Percentiles rank a stretch among this genome's conserved stretches.
Evolutionary conservation across 73 alveolate species (phyloP).

Genomic region (Blepharisma stoltei): DNA sequence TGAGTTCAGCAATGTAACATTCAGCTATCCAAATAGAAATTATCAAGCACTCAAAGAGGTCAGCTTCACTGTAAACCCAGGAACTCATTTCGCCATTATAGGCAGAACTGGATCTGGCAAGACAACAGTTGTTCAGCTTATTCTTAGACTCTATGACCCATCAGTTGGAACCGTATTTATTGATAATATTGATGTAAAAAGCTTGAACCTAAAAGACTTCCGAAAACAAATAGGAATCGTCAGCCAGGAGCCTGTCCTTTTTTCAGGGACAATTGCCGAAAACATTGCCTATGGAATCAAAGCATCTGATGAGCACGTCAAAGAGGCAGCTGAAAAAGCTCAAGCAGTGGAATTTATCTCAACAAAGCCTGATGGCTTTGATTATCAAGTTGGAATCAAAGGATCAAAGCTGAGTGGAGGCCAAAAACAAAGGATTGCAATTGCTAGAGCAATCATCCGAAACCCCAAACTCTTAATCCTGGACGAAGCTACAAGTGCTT

Average conservation of each 20-base stretch:
- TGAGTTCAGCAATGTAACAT: slow-evolving; percentile 69
- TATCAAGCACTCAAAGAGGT: slow-evolving; percentile 58
- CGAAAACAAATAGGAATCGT: slow-evolving; percentile 80
- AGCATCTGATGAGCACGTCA: slow-evolving; percentile 76
- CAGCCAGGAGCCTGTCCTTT: slow-evolving; percentile 91
- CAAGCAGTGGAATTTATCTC: slow-evolving; percentile 75
- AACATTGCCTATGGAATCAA: slow-evolving; percentile 69
- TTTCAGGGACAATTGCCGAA: slow-evolving; percentile 73
- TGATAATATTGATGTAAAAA: slow-evolving; percentile 71
- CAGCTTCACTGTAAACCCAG: slow-evolving; percentile 54
- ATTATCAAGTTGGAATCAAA: slow-evolving; percentile 68
- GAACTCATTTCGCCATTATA: slow-evolving; percentile 72
- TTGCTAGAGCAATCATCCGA: slow-evolving; percentile 83
- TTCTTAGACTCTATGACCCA: slow-evolving; percentile 82
- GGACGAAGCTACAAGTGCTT: slow-evolving; percentile 86
- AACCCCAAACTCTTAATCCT: slow-evolving; percentile 66
- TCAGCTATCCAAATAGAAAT: slow-evolving; percentile 75
- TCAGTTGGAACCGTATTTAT: slow-evolving; percentile 63
- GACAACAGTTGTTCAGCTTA: slow-evolving; percentile 69
- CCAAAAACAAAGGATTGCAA: slow-evolving; percentile 80
- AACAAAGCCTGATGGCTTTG: slow-evolving; percentile 44
- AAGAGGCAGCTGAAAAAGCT: slow-evolving; percentile 72
- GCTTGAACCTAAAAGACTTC: slow-evolving; percentile 48
- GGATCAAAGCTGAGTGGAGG: slow-evolving; percentile 87
- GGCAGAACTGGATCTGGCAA: slow-evolving; percentile 92